phyloP scores from a whole-genome alignment of 192 early-diverging fungal species.

The Coemansia sp. region DNA sequence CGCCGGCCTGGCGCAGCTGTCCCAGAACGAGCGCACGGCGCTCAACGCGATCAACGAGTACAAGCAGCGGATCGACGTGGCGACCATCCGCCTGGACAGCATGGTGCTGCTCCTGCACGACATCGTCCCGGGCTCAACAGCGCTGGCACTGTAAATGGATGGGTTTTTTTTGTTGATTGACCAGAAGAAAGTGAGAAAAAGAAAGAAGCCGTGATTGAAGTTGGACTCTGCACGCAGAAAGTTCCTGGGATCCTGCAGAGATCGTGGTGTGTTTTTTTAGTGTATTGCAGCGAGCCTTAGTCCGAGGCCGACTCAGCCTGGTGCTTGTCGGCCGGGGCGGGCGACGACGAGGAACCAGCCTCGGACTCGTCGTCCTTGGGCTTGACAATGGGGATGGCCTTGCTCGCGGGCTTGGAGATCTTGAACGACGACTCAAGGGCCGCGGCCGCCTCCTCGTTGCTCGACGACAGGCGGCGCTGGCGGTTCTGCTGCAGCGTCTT shows the following conservation, averaged over 20 bases:
- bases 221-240: too few relatives aligned
- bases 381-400: conserved; percentile 47
- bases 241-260: too few relatives aligned
- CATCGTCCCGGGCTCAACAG: conserved; percentile 14
- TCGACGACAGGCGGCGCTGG: conserved; percentile 47
- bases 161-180: neutral
- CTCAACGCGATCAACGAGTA: conserved; percentile 37
- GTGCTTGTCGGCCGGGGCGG: neutral
- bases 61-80: conserved; percentile 51
- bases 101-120: conserved; percentile 42
- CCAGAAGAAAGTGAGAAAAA: neutral
- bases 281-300: too few relatives aligned
- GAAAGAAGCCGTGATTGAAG: too few relatives aligned
- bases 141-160: neutral
- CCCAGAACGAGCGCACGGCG: conserved; percentile 51
- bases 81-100: conserved; percentile 37
- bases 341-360: neutral
- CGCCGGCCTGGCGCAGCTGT: conserved; percentile 53
- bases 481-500: conserved; percentile 51
- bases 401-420: conserved; percentile 45
- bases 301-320: too few relatives aligned
- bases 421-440: conserved; percentile 27
- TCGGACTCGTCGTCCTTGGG: conserved; percentile 21
- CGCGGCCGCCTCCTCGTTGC: conserved; percentile 26
- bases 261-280: too few relatives aligned